Evolutionary conservation across 768 basidiomycete species (phyloP), one percentile per base, ranked within the genome.

Genomic region (Coprinopsis marcescibilis): DNA sequence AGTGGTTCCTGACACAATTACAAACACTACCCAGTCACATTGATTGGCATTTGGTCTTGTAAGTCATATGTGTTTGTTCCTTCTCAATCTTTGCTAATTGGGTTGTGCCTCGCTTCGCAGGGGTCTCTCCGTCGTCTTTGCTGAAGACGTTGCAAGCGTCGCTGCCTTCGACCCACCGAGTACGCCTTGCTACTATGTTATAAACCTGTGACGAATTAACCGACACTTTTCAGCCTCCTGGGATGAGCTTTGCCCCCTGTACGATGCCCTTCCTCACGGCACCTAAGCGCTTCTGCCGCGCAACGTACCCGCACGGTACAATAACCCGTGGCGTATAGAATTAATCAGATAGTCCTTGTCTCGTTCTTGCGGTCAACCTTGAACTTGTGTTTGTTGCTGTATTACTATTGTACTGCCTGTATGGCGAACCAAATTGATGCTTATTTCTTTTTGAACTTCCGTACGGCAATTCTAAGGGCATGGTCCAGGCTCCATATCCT

Each of bases 41-140:
- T 41, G 66, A 69, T 35, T 72, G 64, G 63, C 70, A 72, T 53
- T 53, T 72, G 29, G 62, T 59, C n/a, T 54, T 55, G 55, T 59
- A 21, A 38, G 54, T 37, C 37, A 5, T 14, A 10, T 6, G 2
- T 12, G 11, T 35, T 15, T 34, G 34, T 17, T 30, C 20, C 12
- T 43, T 4, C 64, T 61, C 25, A 52, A 66, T 15, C 62, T 65
- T 11, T 55, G 66, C 15, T 63, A 67, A 10, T 62, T 70, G 35
- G 25, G n/a, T 37, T 5, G 32, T 33, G 8, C 32, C 10, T 23
- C 14, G 15, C 24, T 17, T 20, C n/a, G 32, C 17, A 67, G 65
- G 38, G 69, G 67, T 11, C 50, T 69, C 3, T 66, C 61, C 2
- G 54, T 63, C 4, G 60, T 73, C 7, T 63, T 65, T 17, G 63